phyloP scores from a whole-genome alignment of 1,284 basidiomycete species.

The Phaffia rhodozyma region DNA sequence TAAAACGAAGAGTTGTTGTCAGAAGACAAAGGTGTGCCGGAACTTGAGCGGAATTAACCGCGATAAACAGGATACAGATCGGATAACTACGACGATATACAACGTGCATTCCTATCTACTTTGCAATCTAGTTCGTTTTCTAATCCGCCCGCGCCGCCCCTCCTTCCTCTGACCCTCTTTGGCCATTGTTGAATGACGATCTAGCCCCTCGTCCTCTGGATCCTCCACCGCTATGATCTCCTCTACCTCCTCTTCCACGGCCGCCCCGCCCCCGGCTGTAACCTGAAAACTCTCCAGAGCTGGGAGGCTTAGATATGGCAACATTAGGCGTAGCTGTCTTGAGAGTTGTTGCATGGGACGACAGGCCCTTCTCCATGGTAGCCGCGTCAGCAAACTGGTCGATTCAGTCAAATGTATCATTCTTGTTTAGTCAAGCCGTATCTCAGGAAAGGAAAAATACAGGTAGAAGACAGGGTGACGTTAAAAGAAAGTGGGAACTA shows the following conservation, averaged over 20 bases:
- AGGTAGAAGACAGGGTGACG: neutral
- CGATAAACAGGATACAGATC: no score
- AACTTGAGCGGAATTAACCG: no score
- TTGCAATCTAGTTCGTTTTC: no score
- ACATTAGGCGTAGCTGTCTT: constrained; percentile 3
- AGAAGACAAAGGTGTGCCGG: no score
- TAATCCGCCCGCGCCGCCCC: no score
- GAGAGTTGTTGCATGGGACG: neutral
- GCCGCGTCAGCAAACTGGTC: constrained; percentile 3
- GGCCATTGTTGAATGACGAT: no score
- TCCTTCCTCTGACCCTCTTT: no score
- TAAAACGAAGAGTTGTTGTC: no score
- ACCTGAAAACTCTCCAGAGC: neutral
- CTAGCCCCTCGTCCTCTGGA: neutral
- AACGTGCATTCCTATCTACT: no score
- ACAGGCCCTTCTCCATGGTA: constrained; percentile 1
- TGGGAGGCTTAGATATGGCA: neutral
- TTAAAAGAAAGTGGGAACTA: constrained; percentile 28
- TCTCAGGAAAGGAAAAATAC: neutral
- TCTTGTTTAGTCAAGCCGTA: neutral
- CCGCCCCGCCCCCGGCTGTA: neutral
- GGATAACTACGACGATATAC: no score
- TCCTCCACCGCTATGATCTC: neutral
- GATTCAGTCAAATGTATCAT: neutral
- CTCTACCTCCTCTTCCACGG: neutral